phyloP scores from a whole-genome alignment of 2,329 filamentous ascomycete genomes.

The Ascochyta rabiei region DNA sequence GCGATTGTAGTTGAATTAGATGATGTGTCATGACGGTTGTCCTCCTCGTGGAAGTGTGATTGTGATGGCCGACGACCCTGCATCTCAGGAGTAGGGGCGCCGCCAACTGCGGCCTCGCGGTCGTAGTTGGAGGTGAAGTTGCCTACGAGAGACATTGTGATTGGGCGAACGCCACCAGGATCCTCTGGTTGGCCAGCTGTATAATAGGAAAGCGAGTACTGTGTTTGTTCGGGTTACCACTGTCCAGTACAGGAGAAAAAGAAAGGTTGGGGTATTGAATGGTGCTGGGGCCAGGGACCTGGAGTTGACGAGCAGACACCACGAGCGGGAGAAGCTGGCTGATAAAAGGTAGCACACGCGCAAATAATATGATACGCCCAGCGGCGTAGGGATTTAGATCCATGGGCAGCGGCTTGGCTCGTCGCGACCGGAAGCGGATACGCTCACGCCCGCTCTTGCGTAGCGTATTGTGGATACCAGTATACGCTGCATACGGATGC shows the following conservation, averaged over 20 bases:
- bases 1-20: conserved; percentile 45
- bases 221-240: not conserved
- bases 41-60: conserved; percentile 18
- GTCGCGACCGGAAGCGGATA: conserved; percentile 31
- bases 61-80: conserved; percentile 29
- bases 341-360: conserved; percentile 26
- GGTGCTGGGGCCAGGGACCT: conserved; percentile 15
- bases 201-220: not conserved
- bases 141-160: conserved; percentile 51
- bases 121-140: conserved; percentile 54
- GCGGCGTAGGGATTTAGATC: conserved; percentile 23
- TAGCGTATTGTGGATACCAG: conserved; percentile 2
- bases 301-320: not conserved
- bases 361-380: conserved; percentile 23
- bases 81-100: conserved; percentile 42
- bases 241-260: not conserved
- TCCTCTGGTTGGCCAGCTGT: conserved; percentile 11
- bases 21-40: conserved; percentile 25
- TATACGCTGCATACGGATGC: conserved; percentile 25
- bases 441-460: conserved; percentile 29
- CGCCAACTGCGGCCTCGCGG: conserved; percentile 45
- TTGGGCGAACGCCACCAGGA: conserved; percentile 18
- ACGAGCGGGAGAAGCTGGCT: conserved; percentile 15
- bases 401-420: conserved; percentile 29
- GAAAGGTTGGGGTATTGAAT: conserved; percentile 23